These are phyloP conservation scores for Raffaelea albimanens DNA, from an alignment of 2,329 filamentous ascomycete species.

Conservation along the genomic window DNA sequence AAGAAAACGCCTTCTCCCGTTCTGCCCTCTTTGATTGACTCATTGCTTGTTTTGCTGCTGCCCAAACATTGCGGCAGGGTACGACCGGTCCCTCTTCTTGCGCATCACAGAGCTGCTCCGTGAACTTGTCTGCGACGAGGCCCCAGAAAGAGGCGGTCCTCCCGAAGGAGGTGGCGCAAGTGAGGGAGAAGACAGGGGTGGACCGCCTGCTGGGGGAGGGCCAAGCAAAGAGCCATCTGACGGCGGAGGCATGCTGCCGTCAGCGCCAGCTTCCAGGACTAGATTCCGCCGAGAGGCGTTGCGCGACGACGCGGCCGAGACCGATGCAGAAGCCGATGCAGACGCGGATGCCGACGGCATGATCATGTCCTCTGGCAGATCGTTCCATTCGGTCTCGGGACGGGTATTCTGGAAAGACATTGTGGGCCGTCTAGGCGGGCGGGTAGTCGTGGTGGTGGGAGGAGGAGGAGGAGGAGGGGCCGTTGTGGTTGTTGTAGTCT, in stretches of 20 bases:
- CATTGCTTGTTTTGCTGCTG: constrained; percentile 19
- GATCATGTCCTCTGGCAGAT: constrained; percentile 52
- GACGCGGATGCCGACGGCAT: constrained; percentile 12
- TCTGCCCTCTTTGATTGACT: neutral
- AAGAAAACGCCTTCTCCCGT: neutral
- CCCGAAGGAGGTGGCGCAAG: neutral
- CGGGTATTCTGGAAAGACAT: constrained; percentile 49
- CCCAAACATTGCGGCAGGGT: constrained; percentile 54
- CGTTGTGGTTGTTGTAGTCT: neutral
- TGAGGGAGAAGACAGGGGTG: neutral
- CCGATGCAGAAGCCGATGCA: constrained; percentile 1
- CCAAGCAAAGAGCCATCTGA: neutral
- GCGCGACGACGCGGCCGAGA: constrained; percentile 10
- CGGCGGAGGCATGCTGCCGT: neutral
- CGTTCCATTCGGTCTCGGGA: constrained; percentile 56
- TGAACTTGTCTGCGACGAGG: constrained; percentile 36
- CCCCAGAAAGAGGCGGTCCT: too few species aligned
- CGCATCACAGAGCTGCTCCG: constrained; percentile 42
- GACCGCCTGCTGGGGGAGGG: neutral
- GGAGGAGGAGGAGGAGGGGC: constrained; percentile 6
- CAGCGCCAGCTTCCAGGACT: constrained; percentile 8
- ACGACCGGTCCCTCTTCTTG: constrained; percentile 48
- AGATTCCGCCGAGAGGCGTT: constrained; percentile 8
- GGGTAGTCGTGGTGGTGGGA: constrained; percentile 3
- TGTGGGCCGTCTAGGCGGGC: too few species aligned